Evolutionary conservation across 2,329 filamentous ascomycete species (phyloP), one percentile per base, ranked within the genome.

Genomic region (Lojkania enalia): DNA sequence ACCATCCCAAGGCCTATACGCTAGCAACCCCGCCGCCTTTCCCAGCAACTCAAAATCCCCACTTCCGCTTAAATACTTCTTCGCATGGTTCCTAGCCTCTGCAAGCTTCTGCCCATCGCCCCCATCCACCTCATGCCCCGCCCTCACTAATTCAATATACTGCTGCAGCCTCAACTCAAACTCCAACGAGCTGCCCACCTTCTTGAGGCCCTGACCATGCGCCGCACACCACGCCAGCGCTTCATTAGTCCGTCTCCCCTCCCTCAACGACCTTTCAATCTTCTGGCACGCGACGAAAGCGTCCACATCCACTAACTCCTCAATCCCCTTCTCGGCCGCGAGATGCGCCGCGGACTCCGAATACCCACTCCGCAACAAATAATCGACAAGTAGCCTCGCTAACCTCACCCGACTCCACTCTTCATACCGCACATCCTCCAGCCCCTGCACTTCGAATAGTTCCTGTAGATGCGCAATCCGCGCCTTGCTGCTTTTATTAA

Each of bases 391-490:
- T 46, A 97, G 74, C 14, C 94, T 79, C 70, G 96, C 87, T 33
- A 99, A 77, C 16, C 94, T 79, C 29, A 82, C 82, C 42, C 88
- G 82, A 49, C 87, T 89, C 94, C 94, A 99, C 45, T 82, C 77
- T 64, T 97, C 92, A 72, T 97, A 99, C 64, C 90, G 90, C 57
- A 95, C 90, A 66, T 99, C 94, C 40, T 90, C 87, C 49, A 96
- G 77, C 49, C 83, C 88, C 45, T 86, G 81, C 59, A 97, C 88
- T 33, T 80, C 72, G 68, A 94, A 89, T 3, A 99, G 77, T 56
- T 90, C 84, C 55, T 88, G 82, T 23, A 99, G 76, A 71, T 99
- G 91, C 19, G 81, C 76, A 46, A 95, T 84, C 21, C 94, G 83
- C 51, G 88, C 86, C 41, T 83, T 82, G 20, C 88, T 82, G 60